A percentile compares a stretch with the other conserved stretches of the same genome.
Evolutionary conservation across 495 filamentous ascomycete species (phyloP).

Genomic region (Lasiosphaeriaceae sp.): DNA sequence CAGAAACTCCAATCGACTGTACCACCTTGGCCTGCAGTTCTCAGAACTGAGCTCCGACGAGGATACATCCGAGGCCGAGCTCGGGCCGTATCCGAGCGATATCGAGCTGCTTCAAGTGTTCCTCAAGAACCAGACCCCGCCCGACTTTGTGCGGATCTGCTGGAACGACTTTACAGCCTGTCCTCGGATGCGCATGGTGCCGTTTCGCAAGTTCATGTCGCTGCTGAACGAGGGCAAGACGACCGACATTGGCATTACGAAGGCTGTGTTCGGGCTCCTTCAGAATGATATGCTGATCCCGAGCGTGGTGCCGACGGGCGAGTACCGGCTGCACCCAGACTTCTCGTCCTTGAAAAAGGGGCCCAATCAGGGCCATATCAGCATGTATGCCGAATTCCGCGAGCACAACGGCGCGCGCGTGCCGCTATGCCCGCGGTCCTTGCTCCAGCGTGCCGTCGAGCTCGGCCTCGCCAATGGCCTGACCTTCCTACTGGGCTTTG

Average conservation of each 20-base stretch:
- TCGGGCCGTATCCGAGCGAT: constrained; percentile 20
- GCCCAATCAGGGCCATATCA: constrained; percentile 51
- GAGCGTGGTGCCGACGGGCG: constrained; percentile 46
- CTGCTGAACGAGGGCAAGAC: constrained; percentile 51
- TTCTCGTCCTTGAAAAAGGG: constrained; percentile 56
- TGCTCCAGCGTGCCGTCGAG: constrained; percentile 51
- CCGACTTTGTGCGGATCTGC: constrained; percentile 69
- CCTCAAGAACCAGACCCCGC: constrained; percentile 61
- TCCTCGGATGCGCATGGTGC: constrained; percentile 64
- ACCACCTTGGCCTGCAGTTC: constrained; percentile 50
- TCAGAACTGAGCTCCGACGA: constrained; percentile 17
- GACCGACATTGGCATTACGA: constrained; percentile 49
- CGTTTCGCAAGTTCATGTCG: constrained; percentile 59
- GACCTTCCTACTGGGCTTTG: constrained; percentile 67
- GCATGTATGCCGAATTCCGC: constrained; percentile 58
- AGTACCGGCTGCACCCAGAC: constrained; percentile 59
- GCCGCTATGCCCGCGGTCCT: constrained; percentile 54
- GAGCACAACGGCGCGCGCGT: constrained; percentile 44
- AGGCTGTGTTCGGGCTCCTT: constrained; percentile 54
- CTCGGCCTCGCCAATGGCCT: constrained; percentile 42
- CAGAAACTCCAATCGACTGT: constrained; percentile 66
- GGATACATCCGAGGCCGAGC: constrained; percentile 11
- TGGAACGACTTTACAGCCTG: constrained; percentile 77
- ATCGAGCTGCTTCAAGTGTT: constrained; percentile 53
- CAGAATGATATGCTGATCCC: constrained; percentile 51